These are phyloP conservation scores for Epicoccum sorghinum DNA, from an alignment of 2,329 filamentous ascomycete species.

Conservation along the genomic window DNA sequence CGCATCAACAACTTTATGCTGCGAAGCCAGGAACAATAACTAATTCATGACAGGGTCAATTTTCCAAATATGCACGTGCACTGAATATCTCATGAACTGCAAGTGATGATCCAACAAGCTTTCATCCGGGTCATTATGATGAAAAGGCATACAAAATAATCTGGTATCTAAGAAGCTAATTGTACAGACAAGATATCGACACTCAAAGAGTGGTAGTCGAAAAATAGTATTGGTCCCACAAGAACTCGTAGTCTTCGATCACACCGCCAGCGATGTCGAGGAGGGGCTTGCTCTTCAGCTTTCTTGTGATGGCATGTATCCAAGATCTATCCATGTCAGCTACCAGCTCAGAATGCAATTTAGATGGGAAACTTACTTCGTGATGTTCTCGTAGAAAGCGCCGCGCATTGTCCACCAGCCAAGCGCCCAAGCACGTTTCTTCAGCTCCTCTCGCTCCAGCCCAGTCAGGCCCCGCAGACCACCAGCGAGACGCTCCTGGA, in stretches of 20 bases:
- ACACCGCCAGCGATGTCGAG: conserved; percentile 83
- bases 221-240: conserved; percentile 99
- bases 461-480: conserved; percentile 79
- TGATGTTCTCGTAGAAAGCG: conserved; percentile 94
- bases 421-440: conserved; percentile 85
- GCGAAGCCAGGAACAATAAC: too few relatives aligned
- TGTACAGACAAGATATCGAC: neutral
- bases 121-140: neutral
- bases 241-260: conserved; percentile 93
- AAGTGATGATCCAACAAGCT: neutral
- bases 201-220: conserved; percentile 63
- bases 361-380: conserved; percentile 57
- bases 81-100: neutral
- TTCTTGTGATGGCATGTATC: conserved; percentile 72
- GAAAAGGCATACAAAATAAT: conserved; percentile 12
- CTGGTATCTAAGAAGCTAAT: conserved; percentile 30
- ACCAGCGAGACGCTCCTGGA: conserved; percentile 67
- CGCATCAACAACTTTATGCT: neutral
- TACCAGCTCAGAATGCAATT: neutral
- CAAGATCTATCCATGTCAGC: conserved; percentile 54
- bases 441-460: conserved; percentile 88
- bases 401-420: conserved; percentile 97
- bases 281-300: conserved; percentile 74
- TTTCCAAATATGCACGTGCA: too few relatives aligned
- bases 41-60: too few relatives aligned